Conservation (phyloP, 1,284 basidiomycete species). For the Filobasidium uniguttulatum region DNA sequence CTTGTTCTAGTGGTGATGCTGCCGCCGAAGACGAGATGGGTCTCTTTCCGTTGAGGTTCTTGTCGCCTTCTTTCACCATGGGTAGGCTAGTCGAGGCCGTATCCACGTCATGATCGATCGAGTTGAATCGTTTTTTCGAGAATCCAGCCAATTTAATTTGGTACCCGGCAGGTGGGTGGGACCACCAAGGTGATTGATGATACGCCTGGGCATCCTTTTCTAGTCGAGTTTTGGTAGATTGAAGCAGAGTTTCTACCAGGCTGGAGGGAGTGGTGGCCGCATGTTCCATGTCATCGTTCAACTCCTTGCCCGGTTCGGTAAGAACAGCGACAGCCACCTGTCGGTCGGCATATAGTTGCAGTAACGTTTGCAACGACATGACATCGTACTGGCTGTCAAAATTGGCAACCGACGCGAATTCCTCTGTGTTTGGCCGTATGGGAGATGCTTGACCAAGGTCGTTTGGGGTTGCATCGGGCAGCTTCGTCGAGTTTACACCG, state of each 20-base stretch:
- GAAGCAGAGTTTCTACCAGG: not conserved
- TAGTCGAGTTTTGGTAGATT: not conserved
- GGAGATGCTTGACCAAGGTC: slow-evolving; percentile 3
- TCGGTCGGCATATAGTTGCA: not conserved
- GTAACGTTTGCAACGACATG: not conserved
- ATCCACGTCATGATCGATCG: no score
- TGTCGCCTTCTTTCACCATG: slow-evolving; percentile 2
- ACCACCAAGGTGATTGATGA: slow-evolving; percentile 2
- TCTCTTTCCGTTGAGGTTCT: slow-evolving; percentile 14
- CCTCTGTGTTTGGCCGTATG: not conserved
- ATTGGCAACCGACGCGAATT: not conserved
- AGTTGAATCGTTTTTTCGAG: not conserved
- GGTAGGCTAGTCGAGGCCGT: slow-evolving; percentile 1
- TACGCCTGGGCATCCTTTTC: not conserved
- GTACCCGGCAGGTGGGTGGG: not conserved
- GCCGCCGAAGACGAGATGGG: slow-evolving; percentile 4
- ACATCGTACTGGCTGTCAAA: not conserved
- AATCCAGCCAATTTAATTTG: slow-evolving; percentile 3
- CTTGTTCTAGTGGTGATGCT: slow-evolving; percentile 11
- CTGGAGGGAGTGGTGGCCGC: not conserved
- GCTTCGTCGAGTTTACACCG: slow-evolving; percentile 1
- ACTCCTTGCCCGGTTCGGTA: not conserved
- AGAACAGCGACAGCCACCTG: not conserved
- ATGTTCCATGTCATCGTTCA: not conserved
- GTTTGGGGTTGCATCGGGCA: slow-evolving; percentile 2